Evolutionary conservation across 2,329 filamentous ascomycete genomes (phyloP).

Genomic region (Alternaria gaisen): DNA sequence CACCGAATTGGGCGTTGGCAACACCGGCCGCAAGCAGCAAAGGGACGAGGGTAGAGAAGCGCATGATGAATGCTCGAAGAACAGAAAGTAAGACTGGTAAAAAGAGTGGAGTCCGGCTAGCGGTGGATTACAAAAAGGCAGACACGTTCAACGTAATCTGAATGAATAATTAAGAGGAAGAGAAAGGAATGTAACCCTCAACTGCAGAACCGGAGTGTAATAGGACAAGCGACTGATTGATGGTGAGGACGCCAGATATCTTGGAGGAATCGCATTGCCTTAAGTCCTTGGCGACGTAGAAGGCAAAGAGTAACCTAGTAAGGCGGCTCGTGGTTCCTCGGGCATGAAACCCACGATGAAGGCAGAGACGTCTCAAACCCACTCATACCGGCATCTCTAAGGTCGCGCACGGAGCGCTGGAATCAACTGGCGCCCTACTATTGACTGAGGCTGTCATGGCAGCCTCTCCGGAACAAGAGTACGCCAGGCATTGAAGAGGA

Average conservation of each 20-base stretch:
- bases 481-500: slow-evolving; percentile 44
- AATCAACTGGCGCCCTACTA: slow-evolving; percentile 34
- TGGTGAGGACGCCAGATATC: slow-evolving; percentile 40
- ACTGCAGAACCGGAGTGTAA: slow-evolving; percentile 39
- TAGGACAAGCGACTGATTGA: slow-evolving; percentile 44
- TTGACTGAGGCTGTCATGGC: slow-evolving; percentile 39
- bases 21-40: slow-evolving; percentile 48
- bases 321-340: slow-evolving; percentile 45
- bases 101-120: slow-evolving; percentile 51
- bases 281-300: slow-evolving; percentile 50
- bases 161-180: slow-evolving; percentile 46
- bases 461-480: slow-evolving; percentile 32
- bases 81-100: slow-evolving; percentile 34
- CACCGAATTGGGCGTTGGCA: slow-evolving; percentile 45
- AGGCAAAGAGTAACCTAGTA: slow-evolving; percentile 30
- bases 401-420: slow-evolving; percentile 39
- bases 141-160: slow-evolving; percentile 55
- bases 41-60: slow-evolving; percentile 46
- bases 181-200: slow-evolving; percentile 55
- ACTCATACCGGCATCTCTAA: slow-evolving; percentile 37
- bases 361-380: slow-evolving; percentile 50
- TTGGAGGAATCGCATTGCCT: slow-evolving; percentile 34
- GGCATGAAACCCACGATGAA: slow-evolving; percentile 54
- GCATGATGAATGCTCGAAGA: slow-evolving; percentile 39
- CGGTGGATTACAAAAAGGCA: slow-evolving; percentile 50